Evolutionary conservation across 2,329 filamentous ascomycete genomes (phyloP).

Genomic region (Colletotrichum graminicola): DNA sequence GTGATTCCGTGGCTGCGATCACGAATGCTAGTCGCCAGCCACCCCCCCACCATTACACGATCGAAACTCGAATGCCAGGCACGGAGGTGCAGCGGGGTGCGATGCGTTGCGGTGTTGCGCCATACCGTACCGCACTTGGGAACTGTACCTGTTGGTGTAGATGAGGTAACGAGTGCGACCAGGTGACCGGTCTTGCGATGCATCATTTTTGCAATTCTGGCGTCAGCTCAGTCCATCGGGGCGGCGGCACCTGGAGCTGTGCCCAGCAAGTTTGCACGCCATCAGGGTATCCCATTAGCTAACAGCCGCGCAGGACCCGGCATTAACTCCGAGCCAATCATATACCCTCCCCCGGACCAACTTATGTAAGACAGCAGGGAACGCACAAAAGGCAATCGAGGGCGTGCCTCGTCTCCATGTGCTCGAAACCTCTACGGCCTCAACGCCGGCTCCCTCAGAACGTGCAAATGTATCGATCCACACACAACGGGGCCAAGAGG

Average conservation of each 20-base stretch:
- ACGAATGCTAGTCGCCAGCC: conserved; percentile 30
- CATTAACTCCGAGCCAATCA: background rate
- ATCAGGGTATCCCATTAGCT: conserved; percentile 25
- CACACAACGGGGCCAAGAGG: conserved; percentile 23
- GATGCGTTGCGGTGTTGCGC: conserved; percentile 4
- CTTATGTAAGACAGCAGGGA: conserved; percentile 27
- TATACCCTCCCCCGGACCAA: background rate
- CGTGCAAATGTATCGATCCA: conserved; percentile 17
- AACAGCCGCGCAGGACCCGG: conserved; percentile 22
- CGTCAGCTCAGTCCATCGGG: conserved; percentile 38
- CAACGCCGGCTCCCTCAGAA: conserved; percentile 33
- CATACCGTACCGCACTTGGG: too few relatives aligned
- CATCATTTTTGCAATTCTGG: conserved; percentile 40
- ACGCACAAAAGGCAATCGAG: too few relatives aligned
- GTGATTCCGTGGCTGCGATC: conserved; percentile 35
- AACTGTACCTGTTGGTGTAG: background rate
- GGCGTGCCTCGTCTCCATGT: background rate
- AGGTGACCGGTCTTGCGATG: conserved; percentile 38
- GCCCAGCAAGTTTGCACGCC: conserved; percentile 16
- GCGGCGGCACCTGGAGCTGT: background rate
- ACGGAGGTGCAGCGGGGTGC: conserved; percentile 25
- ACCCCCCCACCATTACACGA: conserved; percentile 39
- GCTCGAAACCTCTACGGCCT: conserved; percentile 38
- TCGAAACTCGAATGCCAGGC: conserved; percentile 39
- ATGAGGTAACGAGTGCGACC: conserved; percentile 19